phyloP scores from a whole-genome alignment of 1,139 yeast genomes.

The Diutina siamensis region DNA sequence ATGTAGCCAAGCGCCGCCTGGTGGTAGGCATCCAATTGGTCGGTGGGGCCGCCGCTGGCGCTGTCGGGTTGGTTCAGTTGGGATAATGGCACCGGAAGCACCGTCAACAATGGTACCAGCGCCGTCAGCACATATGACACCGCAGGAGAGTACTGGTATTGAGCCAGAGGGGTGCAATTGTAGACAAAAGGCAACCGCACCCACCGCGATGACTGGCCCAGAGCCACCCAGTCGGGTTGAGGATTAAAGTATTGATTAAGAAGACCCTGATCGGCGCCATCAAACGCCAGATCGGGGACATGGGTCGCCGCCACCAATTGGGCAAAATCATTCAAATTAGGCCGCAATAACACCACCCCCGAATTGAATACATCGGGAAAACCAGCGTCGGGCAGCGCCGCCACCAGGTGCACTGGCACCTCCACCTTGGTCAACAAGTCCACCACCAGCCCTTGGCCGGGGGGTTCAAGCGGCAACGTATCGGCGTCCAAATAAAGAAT shows the following conservation, averaged over 20 bases:
- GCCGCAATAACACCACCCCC: constrained; percentile 66
- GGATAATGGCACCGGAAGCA: background rate
- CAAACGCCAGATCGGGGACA: background rate
- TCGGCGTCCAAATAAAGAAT: constrained; percentile 78
- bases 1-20: constrained; percentile 18
- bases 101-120: background rate
- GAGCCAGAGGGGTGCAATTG: constrained; percentile 5
- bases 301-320: constrained; percentile 19
- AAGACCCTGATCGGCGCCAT: constrained; percentile 6
- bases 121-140: background rate
- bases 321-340: constrained; percentile 35
- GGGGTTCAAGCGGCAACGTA: constrained; percentile 44
- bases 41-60: background rate
- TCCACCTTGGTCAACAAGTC: constrained; percentile 20
- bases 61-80: background rate
- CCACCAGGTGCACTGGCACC: constrained; percentile 28
- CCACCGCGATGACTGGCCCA: background rate
- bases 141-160: constrained; percentile 2
- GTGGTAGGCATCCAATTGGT: constrained; percentile 13
- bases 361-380: constrained; percentile 95
- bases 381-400: constrained; percentile 87
- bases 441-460: constrained; percentile 23
- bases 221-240: constrained; percentile 4
- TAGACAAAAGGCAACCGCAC: constrained; percentile 3
- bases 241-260: constrained; percentile 6